A percentile compares a stretch with the other conserved stretches of the same genome.
These are phyloP conservation scores for Astrephomene gubernaculifera DNA, from an alignment of 139 green algal genomes.

Conservation along the genomic window DNA sequence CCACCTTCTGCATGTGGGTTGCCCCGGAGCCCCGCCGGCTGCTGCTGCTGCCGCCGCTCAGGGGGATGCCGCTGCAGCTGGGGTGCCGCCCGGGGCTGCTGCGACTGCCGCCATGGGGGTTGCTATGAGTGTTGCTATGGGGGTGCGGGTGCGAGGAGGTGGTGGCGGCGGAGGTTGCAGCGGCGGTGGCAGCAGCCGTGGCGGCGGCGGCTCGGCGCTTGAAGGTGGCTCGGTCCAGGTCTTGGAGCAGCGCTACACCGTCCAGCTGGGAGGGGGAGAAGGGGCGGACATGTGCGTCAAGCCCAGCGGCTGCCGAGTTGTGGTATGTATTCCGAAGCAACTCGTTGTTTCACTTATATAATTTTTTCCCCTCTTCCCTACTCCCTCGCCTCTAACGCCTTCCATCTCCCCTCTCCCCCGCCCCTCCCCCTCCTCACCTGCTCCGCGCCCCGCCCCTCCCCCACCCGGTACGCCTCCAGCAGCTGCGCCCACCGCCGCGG, in stretches of 20 bases:
- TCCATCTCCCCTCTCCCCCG: neutral
- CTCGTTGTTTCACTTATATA: too few relatives aligned
- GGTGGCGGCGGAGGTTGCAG: too few relatives aligned
- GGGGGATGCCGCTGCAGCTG: too few relatives aligned
- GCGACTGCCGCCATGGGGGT: too few relatives aligned
- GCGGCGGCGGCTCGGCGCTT: neutral
- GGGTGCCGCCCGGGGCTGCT: too few relatives aligned
- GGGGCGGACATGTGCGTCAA: neutral
- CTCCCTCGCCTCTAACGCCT: neutral
- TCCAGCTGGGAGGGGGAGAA: neutral
- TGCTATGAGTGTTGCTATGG: too few relatives aligned
- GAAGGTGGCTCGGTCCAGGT: constrained; percentile 26
- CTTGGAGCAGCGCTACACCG: constrained; percentile 6
- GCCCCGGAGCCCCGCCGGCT: too few relatives aligned
- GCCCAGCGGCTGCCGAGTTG: neutral
- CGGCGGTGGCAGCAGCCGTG: neutral
- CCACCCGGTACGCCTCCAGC: neutral
- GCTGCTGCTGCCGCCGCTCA: too few relatives aligned
- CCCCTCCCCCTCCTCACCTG: too few relatives aligned
- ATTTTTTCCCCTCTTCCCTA: neutral
- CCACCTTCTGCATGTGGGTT: too few relatives aligned
- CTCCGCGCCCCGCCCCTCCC: neutral
- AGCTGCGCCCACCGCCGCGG: neutral
- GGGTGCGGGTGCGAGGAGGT: too few relatives aligned
- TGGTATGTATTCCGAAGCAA: too few relatives aligned